Base-by-base conservation (phyloP, 2,329 filamentous ascomycete species). In the Diplodia scrobiculata region DNA sequence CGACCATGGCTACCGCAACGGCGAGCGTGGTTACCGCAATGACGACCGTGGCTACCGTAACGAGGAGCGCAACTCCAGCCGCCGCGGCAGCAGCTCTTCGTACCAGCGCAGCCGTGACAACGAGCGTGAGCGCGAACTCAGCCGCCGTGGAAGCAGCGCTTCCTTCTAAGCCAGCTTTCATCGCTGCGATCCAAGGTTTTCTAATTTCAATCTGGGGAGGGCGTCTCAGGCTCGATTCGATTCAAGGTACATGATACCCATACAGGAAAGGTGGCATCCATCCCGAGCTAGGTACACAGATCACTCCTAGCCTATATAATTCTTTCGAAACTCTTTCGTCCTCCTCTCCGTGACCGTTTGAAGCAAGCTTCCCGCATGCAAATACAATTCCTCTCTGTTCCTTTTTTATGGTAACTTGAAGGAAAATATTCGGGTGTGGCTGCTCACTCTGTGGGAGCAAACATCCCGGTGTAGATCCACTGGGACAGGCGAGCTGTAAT, bases 171-270 rank as follows among this genome's bases (percentile, higher is more conserved):
- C 36, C 52, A 13, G 25, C 25, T 47, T 32, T 10, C 14, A 9
- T 1, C 13, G n/a, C 17, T 19, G 6, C 41, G 11, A 45, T 45
- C 19, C 41, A 10, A n/a, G 41, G 7, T 10, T 45, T 45, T 19
- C 41, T 19, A 9, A 9, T 19, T 45, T n/a, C 7, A 19, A 19
- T n/a, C 41, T 19, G 41, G 41, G 41, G 0, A 45, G n/a, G 51
- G 51, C 27, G 29, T 53, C 27, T 34, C n/a, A 19, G 51, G 51
- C 19, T 34, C 27, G 36, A n/a, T 32, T 34, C 25, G 29, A n/a
- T 34, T 53, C 27, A 48, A 10, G 55, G 38, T 48, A 25, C 21
- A 60, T 34, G 41, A 60, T 60, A 60, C 55, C 55, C 55, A 48
- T 34, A 48, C 17, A 25, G 38, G 47, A 48, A 48, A 32, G 41